Evolutionary conservation across 1,284 basidiomycete genomes (phyloP).

Genomic region (Naganishia liquefaciens): DNA sequence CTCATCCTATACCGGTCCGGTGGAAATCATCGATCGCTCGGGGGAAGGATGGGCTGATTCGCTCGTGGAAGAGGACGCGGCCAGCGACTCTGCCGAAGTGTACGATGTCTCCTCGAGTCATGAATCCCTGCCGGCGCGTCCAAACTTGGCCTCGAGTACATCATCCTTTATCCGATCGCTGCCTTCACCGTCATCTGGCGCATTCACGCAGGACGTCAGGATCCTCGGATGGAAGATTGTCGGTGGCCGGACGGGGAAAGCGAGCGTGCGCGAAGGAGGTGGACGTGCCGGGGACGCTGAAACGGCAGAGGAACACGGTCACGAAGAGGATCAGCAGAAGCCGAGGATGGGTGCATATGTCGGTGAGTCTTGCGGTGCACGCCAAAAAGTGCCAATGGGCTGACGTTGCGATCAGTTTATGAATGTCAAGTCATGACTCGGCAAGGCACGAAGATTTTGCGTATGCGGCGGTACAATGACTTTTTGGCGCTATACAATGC

Average conservation of each 20-base stretch:
- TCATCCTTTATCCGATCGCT: conserved; percentile 1
- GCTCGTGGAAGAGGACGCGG: not conserved
- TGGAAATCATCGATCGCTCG: conserved; percentile 23
- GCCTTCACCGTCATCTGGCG: not conserved
- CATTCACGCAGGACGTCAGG: conserved; percentile 30
- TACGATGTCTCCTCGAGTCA: not conserved
- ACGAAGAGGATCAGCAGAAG: conserved; percentile 7
- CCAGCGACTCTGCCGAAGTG: not conserved
- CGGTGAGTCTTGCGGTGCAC: conserved; percentile 15
- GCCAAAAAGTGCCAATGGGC: not conserved
- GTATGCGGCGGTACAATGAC: conserved; percentile 32
- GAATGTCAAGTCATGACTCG: conserved; percentile 32
- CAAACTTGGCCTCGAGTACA: not conserved
- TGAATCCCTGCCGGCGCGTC: not conserved
- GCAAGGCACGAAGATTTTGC: conserved; percentile 27
- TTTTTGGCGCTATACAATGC: conserved; percentile 29
- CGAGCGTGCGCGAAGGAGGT: not conserved
- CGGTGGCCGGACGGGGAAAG: conserved; percentile 20
- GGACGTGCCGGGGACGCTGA: not conserved
- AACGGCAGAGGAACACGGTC: not conserved
- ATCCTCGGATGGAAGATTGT: conserved; percentile 33
- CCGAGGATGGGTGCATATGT: conserved; percentile 32
- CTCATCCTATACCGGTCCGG: conserved; percentile 22
- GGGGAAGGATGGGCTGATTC: conserved; percentile 18
- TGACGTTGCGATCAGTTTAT: conserved; percentile 25